Percentiles rank a stretch among this genome's conserved stretches.
phyloP scores from a whole-genome alignment of 164 flowering plant genomes.

The Taxillus chinensis region DNA sequence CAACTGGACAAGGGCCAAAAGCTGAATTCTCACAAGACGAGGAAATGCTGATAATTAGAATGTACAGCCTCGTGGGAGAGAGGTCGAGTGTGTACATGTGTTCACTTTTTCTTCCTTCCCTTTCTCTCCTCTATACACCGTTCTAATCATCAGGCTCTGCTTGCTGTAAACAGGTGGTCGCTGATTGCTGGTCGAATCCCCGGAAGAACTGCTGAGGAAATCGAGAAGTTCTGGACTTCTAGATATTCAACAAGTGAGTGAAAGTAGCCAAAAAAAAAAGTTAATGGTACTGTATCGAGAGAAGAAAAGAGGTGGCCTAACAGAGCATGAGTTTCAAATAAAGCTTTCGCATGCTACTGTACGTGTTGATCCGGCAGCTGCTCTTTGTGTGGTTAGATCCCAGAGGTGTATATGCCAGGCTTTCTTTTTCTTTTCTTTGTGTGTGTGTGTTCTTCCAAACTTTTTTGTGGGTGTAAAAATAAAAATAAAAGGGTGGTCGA shows the following conservation, averaged over 20 bases:
- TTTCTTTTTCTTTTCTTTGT: no score
- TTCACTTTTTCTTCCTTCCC: not conserved
- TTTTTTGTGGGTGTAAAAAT: no score
- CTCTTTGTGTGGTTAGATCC: no score
- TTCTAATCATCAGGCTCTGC: not conserved
- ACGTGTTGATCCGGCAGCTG: no score
- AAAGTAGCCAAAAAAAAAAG: not conserved
- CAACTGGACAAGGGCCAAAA: conserved; percentile 17
- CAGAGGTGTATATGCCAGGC: no score
- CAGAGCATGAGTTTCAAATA: no score
- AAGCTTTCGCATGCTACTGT: no score
- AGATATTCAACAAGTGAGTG: conserved; percentile 27
- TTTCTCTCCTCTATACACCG: not conserved
- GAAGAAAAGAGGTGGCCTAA: no score
- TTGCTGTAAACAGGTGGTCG: conserved; percentile 27
- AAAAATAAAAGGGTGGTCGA: no score
- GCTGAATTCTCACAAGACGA: conserved; percentile 40
- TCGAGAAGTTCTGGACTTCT: conserved; percentile 36
- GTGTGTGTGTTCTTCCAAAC: no score
- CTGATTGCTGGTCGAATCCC: conserved; percentile 50
- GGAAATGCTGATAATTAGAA: conserved; percentile 29
- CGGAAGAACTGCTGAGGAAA: conserved; percentile 45
- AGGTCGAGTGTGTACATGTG: conserved; percentile 18
- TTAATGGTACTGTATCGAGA: no score
- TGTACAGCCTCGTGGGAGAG: conserved; percentile 40